phyloP scores from a whole-genome alignment of 2,329 filamentous ascomycete species.

The Calcarisporium arbuscula region DNA sequence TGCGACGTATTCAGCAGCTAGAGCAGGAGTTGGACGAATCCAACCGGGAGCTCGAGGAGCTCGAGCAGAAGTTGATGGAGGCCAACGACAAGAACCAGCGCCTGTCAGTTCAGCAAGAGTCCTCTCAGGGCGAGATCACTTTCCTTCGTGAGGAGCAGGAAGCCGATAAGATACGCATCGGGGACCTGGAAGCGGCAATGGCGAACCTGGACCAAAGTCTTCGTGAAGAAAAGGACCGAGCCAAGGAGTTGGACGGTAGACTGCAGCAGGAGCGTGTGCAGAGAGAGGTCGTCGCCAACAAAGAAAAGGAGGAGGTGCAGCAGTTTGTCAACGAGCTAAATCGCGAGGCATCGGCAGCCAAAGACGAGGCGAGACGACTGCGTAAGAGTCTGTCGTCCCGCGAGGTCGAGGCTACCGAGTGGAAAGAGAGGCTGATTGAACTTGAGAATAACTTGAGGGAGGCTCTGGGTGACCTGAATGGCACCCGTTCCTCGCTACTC shows the following conservation, averaged over 20 bases:
- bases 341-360: constrained; percentile 69
- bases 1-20: constrained; percentile 72
- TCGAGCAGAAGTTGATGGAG: constrained; percentile 79
- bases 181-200: constrained; percentile 79
- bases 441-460: constrained; percentile 84
- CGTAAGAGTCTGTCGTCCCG: constrained; percentile 76
- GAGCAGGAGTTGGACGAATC: constrained; percentile 78
- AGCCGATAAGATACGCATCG: constrained; percentile 94
- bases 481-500: constrained; percentile 77
- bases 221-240: constrained; percentile 77
- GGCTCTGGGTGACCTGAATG: constrained; percentile 79
- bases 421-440: constrained; percentile 86
- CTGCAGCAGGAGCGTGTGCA: constrained; percentile 77
- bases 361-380: constrained; percentile 77
- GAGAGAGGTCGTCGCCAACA: constrained; percentile 75
- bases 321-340: constrained; percentile 91
- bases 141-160: constrained; percentile 97
- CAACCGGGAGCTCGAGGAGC: constrained; percentile 77
- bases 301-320: constrained; percentile 93
- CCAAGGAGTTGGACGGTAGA: constrained; percentile 65
- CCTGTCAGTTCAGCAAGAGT: constrained; percentile 86
- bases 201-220: constrained; percentile 72
- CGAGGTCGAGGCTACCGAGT: constrained; percentile 83
- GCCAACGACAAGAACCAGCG: constrained; percentile 82
- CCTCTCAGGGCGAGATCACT: constrained; percentile 83